Base-by-base conservation (phyloP, 495 filamentous ascomycete genomes). In the Bryoglossum gracile region DNA sequence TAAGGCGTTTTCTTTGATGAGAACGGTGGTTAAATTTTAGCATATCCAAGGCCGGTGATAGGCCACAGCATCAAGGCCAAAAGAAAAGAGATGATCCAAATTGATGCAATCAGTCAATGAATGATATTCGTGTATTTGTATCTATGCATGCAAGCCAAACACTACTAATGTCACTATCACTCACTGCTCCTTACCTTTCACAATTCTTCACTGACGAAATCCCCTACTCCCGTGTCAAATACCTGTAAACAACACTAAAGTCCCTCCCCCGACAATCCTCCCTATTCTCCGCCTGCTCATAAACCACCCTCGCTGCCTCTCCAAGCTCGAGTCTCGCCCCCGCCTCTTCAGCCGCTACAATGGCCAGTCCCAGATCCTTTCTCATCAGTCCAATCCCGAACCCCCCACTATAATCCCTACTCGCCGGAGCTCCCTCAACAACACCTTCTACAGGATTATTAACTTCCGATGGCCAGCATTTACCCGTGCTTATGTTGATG, bases 401-500 rank as follows among this genome's bases (percentile, higher is more conserved):
- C 0, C 90, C 90, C 13, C 87, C 88, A 13, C 73, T 67, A 53
- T 94, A 96, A 6, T 80, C 87, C 17, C 80, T 75, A 32, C 71
- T 74, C 0, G 89, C 83, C 1, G 88, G 86, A 1, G 87, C 75
- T 5, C 73, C 75, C 33, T 82, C 77, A 8, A 87, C 72, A 0
- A 91, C 87, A n/a, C 86, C 88, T 33, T 87, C 84, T 8, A 95
- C 86, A 1, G 90, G 90, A 59, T 96, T 96, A 62, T 96, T 96
- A 37, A 90, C 65, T 62, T 95, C 90, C 50, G 81, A 88, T 6
- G 88, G 86, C 90, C 90, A 96, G 72, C 87, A 95, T 43, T 76
- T 80, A 28, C 90, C 90, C 1, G 87, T 94, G 39, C 83, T 87
- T 16, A 82, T 77, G 61, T 92, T 95, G 64, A 95, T 84, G 65